phyloP scores from a whole-genome alignment of 805 yeast species.

The Candida railenensis region DNA sequence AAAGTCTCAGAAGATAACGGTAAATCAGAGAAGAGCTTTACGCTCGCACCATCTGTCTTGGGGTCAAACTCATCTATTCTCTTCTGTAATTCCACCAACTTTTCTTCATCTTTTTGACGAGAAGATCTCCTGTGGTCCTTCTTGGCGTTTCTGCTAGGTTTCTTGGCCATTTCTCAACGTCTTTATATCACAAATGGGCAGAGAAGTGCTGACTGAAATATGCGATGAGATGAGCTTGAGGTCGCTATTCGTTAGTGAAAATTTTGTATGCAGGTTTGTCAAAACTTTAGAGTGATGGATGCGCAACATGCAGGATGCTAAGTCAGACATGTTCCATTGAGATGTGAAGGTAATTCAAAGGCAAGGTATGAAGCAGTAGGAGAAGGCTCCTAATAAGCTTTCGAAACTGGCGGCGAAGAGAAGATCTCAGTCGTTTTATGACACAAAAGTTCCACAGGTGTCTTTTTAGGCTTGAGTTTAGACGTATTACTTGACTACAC shows the following conservation, averaged over 20 bases:
- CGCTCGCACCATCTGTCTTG: slow-evolving; percentile 19
- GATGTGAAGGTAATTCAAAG: too few species aligned
- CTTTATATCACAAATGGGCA: neutral
- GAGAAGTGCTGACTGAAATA: neutral
- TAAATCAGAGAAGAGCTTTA: slow-evolving; percentile 65
- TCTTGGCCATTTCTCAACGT: slow-evolving; percentile 17
- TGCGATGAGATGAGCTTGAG: slow-evolving; percentile 4
- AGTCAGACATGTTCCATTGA: too few species aligned
- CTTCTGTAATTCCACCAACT: slow-evolving; percentile 40
- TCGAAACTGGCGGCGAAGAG: too few species aligned
- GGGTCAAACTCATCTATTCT: slow-evolving; percentile 57
- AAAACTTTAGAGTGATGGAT: too few species aligned
- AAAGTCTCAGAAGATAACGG: slow-evolving; percentile 68
- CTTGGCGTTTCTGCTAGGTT: slow-evolving; percentile 15
- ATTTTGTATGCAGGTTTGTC: slow-evolving; percentile 2
- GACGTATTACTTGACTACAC: too few species aligned
- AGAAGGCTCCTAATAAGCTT: too few species aligned
- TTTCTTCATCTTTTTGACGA: slow-evolving; percentile 32
- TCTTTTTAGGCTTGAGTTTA: too few species aligned
- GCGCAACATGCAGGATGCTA: too few species aligned
- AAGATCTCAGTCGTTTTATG: too few species aligned
- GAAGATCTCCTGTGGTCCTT: slow-evolving; percentile 15
- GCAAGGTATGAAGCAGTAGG: too few species aligned
- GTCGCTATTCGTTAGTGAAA: neutral
- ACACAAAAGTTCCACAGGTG: too few species aligned